Conservation (phyloP, 352 stramenopile genomes). For the Plasmopara viticola region DNA sequence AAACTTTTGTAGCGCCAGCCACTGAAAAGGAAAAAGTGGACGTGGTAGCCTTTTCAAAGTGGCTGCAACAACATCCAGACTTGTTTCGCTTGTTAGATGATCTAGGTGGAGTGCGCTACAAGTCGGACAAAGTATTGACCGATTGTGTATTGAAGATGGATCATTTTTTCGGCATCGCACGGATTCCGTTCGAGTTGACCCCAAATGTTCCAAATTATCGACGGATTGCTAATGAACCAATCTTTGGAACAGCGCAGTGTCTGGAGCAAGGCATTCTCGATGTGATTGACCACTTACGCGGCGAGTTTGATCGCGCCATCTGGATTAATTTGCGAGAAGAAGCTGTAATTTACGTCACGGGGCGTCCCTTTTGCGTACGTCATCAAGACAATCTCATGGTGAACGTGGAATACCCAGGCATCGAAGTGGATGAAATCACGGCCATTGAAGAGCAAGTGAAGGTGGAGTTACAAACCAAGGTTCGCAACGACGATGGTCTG, state of each 20-base stretch:
- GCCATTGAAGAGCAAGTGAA: slow-evolving; percentile 83
- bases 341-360: slow-evolving; percentile 86
- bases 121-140: slow-evolving; percentile 74
- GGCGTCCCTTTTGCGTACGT: slow-evolving; percentile 81
- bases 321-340: slow-evolving; percentile 90
- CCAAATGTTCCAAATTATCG: slow-evolving; percentile 83
- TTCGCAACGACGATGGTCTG: slow-evolving; percentile 62
- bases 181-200: slow-evolving; percentile 59
- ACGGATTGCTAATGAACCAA: slow-evolving; percentile 65
- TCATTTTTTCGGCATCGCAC: slow-evolving; percentile 79
- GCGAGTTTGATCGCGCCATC: slow-evolving; percentile 61
- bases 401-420: slow-evolving; percentile 85
- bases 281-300: slow-evolving; percentile 49
- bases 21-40: slow-evolving; percentile 17
- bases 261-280: slow-evolving; percentile 68
- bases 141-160: slow-evolving; percentile 86
- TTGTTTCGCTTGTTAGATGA: slow-evolving; percentile 74
- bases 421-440: slow-evolving; percentile 85
- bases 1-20: slow-evolving; percentile 17
- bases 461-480: slow-evolving; percentile 71
- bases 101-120: slow-evolving; percentile 71
- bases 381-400: slow-evolving; percentile 74
- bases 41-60: slow-evolving; percentile 67
- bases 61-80: slow-evolving; percentile 64
- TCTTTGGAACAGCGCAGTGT: slow-evolving; percentile 81